Evolutionary conservation across 2,329 filamentous ascomycete genomes (phyloP).

Genomic region (Penicillium sp.): DNA sequence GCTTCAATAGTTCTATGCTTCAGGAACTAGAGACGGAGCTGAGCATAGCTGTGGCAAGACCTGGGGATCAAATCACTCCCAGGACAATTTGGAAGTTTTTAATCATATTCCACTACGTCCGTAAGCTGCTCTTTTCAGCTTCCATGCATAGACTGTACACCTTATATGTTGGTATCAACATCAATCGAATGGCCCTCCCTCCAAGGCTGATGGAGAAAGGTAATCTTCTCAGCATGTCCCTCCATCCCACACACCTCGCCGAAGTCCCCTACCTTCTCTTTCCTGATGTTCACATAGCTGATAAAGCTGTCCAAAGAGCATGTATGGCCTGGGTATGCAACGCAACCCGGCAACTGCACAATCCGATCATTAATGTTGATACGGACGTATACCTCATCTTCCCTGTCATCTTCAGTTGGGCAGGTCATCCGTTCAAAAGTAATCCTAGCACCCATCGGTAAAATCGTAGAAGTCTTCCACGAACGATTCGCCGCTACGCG

Average conservation of each 20-base stretch:
- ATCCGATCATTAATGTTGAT: conserved; percentile 61
- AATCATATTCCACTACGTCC: background rate
- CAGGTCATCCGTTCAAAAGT: conserved; percentile 58
- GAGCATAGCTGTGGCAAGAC: background rate
- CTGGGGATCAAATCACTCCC: background rate
- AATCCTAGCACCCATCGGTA: conserved; percentile 60
- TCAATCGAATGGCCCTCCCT: background rate
- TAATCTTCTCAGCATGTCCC: conserved; percentile 45
- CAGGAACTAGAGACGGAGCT: background rate
- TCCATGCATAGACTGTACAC: background rate
- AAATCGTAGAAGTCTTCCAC: conserved; percentile 58
- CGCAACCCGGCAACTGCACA: conserved; percentile 44
- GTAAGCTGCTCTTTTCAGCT: background rate
- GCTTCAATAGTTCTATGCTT: background rate
- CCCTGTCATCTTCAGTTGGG: conserved; percentile 17
- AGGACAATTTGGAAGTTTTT: too few relatives aligned
- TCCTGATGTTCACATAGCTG: conserved; percentile 42
- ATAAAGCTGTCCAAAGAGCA: conserved; percentile 51
- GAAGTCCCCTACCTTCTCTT: conserved; percentile 51
- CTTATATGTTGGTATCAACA: background rate
- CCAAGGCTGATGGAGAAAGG: conserved; percentile 51
- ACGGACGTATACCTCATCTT: conserved; percentile 46
- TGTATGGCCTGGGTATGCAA: conserved; percentile 47
- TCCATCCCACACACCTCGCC: conserved; percentile 50
- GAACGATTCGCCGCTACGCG: conserved; percentile 4